A percentile compares a stretch with the other conserved stretches of the same genome.
phyloP scores from a whole-genome alignment of 345 rosid genomes.

The Eutrema japonicum region DNA sequence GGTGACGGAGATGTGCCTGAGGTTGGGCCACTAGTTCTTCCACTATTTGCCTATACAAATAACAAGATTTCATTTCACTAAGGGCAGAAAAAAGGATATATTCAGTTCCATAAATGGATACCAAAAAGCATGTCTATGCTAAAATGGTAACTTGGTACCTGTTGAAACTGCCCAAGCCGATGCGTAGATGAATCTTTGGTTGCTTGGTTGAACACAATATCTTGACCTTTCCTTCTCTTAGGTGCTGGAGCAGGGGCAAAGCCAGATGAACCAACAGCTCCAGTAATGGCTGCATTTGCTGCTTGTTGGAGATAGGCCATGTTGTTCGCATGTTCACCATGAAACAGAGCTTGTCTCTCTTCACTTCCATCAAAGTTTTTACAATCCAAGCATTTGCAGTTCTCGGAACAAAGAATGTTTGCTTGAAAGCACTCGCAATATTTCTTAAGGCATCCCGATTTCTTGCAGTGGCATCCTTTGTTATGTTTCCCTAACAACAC shows the following conservation, averaged over 20 bases:
- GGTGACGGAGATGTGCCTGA: conserved; percentile 55
- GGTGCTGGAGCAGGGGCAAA: conserved; percentile 75
- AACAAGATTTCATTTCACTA: conserved; percentile 5
- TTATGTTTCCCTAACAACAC: conserved; percentile 82
- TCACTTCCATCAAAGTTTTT: conserved; percentile 97
- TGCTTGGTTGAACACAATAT: conserved; percentile 62
- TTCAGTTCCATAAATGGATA: conserved; percentile 2
- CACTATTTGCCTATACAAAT: conserved; percentile 48
- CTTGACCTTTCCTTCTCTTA: conserved; percentile 87
- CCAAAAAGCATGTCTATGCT: background rate
- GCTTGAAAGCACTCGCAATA: conserved; percentile 99
- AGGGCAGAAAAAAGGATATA: background rate
- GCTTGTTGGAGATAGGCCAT: conserved; percentile 93
- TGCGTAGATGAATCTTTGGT: conserved; percentile 64
- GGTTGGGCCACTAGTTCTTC: conserved; percentile 55
- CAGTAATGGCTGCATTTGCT: conserved; percentile 98
- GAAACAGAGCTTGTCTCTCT: conserved; percentile 94
- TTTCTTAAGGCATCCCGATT: conserved; percentile 97
- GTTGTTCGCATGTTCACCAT: conserved; percentile 86
- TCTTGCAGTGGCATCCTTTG: conserved; percentile 99
- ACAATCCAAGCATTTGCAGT: conserved; percentile 97
- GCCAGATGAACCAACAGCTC: conserved; percentile 96
- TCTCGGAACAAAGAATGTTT: conserved; percentile 94
- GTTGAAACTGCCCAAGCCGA: conserved; percentile 68
- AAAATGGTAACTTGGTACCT: conserved; percentile 52